Evolutionary conservation across 352 stramenopile genomes (phyloP), one percentile per base, ranked within the genome.

Genomic region (Plasmopara halstedii): DNA sequence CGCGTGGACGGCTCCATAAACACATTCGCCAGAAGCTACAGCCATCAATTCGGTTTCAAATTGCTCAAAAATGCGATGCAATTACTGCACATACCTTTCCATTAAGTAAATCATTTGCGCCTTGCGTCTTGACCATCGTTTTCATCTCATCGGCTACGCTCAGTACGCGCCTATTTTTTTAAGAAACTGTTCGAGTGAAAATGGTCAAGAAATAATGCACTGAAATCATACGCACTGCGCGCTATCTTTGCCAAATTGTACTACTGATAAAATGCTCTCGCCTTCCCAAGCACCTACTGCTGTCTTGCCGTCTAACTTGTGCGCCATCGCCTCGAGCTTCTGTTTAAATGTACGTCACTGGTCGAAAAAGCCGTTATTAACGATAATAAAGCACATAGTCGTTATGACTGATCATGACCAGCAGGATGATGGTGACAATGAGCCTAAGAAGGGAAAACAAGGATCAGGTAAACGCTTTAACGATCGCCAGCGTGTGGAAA

Each of bases 1-100:
- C 97, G 83, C 21, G 97, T 99, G 33, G 90, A 98, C 18, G 95
- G 94, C 77, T 99, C 97, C 65, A 97, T 98, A 65, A 99, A 99
- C 26, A 99, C 85, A 22, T 91, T 97, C 10, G 87, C 95, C 36
- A 99, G 67, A 26, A 99, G 67, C 68, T 91, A 61, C 46, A 46
- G 29, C 17, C 51, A 29, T 9, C 41, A 8, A 20, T 4, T 25
- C 34, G 52, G 13, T 3, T 25, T 20, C 4, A 35, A 10, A 15
- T 32, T 2, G 11, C 4, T 40, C 5, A 44, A 31, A 11, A 4
- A 1, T 20, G 20, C 29, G 15, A 14, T 19, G n/a, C 19, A 18
- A 52, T 10, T 41, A n/a, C 20, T 21, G 10, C 20, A 11, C 45
- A 39, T 46, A 89, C 78, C 60, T 90, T 93, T 40, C 82, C 80